Conservation (phyloP, 179 eudicot species). For the Amaranthus tricolor region DNA sequence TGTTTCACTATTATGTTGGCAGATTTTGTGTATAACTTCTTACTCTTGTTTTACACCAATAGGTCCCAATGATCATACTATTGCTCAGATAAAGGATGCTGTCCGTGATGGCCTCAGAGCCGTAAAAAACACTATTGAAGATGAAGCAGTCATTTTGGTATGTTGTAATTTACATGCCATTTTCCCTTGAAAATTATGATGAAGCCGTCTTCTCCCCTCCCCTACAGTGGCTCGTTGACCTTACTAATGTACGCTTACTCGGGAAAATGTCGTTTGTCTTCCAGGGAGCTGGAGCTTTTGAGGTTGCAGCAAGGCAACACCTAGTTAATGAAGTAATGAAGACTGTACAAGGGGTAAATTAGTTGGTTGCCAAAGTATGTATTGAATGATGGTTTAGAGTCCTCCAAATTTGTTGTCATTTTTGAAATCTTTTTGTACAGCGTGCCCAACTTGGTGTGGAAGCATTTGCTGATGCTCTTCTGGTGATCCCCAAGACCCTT, state of each 20-base stretch:
- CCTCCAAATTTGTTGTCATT: not conserved
- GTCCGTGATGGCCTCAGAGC: slow-evolving; percentile 96
- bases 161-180: slow-evolving; percentile 13
- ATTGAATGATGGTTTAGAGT: not conserved
- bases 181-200: not conserved
- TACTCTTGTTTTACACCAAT: slow-evolving; percentile 17
- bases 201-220: not conserved
- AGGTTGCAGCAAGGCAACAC: slow-evolving; percentile 92
- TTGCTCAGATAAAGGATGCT: slow-evolving; percentile 98
- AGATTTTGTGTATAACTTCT: not conserved
- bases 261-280: not conserved
- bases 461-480: slow-evolving; percentile 95
- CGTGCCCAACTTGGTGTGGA: slow-evolving; percentile 94
- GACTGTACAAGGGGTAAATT: slow-evolving; percentile 85
- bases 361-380: not conserved
- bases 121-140: slow-evolving; percentile 91
- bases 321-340: slow-evolving; percentile 84
- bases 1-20: not conserved
- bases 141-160: slow-evolving; percentile 83
- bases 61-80: slow-evolving; percentile 99
- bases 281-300: slow-evolving; percentile 99
- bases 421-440: slow-evolving; percentile 35
- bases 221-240: not conserved
- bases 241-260: not conserved
- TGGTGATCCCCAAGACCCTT: slow-evolving; percentile 87